A percentile compares a stretch with the other conserved stretches of the same genome.
These are phyloP conservation scores for Paramecium caudatum DNA, from an alignment of 73 alveolate species.

Conservation along the genomic window DNA sequence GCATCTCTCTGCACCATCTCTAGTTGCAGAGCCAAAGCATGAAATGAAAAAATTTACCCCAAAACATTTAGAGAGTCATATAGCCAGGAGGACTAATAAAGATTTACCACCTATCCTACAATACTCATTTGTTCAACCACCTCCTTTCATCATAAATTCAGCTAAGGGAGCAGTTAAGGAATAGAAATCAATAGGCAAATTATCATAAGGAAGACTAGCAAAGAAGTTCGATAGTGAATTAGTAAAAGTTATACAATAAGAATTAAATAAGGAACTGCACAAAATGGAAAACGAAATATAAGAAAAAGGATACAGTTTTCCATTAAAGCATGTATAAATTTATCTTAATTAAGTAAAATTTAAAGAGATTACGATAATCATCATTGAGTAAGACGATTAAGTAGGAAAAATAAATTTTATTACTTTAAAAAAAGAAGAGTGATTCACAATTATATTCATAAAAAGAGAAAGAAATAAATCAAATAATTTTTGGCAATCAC, in stretches of 20 bases:
- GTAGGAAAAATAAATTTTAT: not conserved
- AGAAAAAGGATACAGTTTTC: slow-evolving; percentile 40
- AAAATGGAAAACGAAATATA: slow-evolving; percentile 12
- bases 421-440: not conserved
- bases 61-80: slow-evolving; percentile 12
- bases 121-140: not conserved
- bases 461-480: slow-evolving; percentile 53
- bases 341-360: slow-evolving; percentile 34
- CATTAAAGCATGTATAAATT: slow-evolving; percentile 27
- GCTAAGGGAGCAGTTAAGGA: not conserved
- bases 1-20: not conserved
- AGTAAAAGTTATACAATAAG: slow-evolving; percentile 33
- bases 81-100: not conserved
- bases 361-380: not conserved
- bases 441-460: not conserved
- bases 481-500: slow-evolving; percentile 1
- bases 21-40: slow-evolving; percentile 15
- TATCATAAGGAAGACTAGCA: slow-evolving; percentile 25
- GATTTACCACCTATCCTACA: slow-evolving; percentile 36
- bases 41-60: not conserved
- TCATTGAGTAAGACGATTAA: not conserved
- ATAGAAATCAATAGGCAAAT: slow-evolving; percentile 5
- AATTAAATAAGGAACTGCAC: not conserved
- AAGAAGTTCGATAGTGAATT: slow-evolving; percentile 32
- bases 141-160: not conserved